Percentiles rank a stretch among this genome's conserved stretches.
phyloP scores from a whole-genome alignment of 441 rosid species.

The Croton setiger region DNA sequence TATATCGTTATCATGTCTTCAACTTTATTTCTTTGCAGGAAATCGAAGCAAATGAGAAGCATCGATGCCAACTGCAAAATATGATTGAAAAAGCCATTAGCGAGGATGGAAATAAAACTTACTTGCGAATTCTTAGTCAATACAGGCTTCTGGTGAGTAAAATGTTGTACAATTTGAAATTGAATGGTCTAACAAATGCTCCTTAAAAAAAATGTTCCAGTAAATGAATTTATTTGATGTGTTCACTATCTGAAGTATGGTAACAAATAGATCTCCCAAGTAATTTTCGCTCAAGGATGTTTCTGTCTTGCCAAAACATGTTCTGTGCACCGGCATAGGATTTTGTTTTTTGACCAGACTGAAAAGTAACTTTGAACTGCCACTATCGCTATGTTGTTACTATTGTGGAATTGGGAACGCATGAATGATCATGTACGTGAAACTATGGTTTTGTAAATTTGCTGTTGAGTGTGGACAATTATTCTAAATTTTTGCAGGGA shows the following conservation, averaged over 20 bases:
- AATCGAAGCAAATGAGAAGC: constrained; percentile 79
- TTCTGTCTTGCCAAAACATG: background rate
- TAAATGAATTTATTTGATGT: too few relatives aligned
- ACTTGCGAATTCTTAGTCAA: constrained; percentile 82
- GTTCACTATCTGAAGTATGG: background rate
- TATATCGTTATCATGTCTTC: constrained; percentile 2
- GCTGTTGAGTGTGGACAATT: background rate
- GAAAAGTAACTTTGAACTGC: background rate
- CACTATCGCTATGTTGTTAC: background rate
- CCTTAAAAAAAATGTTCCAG: too few relatives aligned
- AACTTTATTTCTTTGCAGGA: constrained; percentile 48
- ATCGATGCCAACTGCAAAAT: constrained; percentile 65
- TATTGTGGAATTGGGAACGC: background rate
- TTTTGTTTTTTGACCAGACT: background rate
- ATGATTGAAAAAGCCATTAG: constrained; percentile 86
- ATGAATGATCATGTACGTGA: background rate
- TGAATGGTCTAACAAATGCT: background rate
- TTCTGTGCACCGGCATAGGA: background rate
- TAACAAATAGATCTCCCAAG: background rate
- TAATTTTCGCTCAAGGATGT: background rate
- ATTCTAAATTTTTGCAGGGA: constrained; percentile 44
- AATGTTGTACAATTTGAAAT: constrained; percentile 2
- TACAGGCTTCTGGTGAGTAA: constrained; percentile 86
- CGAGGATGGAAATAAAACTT: constrained; percentile 76
- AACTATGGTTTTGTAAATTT: constrained; percentile 4